Base-by-base conservation (phyloP, 2,329 filamentous ascomycete genomes). In the Colletotrichum salicis region DNA sequence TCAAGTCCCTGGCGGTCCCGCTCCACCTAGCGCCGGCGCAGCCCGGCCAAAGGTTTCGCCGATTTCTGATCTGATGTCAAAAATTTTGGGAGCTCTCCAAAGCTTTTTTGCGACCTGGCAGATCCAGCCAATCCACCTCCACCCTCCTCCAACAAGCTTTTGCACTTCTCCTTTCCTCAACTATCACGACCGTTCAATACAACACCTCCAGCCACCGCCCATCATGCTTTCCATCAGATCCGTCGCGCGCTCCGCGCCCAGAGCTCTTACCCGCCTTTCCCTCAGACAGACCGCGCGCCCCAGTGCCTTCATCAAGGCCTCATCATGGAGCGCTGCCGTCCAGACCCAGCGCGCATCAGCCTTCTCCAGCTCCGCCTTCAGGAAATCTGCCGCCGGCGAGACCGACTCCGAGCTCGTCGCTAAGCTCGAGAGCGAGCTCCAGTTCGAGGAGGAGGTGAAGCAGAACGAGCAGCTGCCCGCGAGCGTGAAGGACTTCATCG, bases 401-500 rank as follows among this genome's bases (percentile, higher is more conserved):
- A 89, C 89, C 74, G 94, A 97, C 79, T 87, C 92, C 75, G 94
- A 98, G 84, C 91, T 99, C 65, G 89, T 91, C 52, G 90, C 91
- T 71, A 98, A 98, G 89, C 90, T 99, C 61, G 90, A 94, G 75
- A 92, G 90, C 79, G 95, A 97, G 86, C 87, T 97, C 76, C 85
- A 91, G 81, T 91, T 97, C 79, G 96, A 98, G 88, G 90, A 91
- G 78, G 92, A 95, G 79, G 91, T 95, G 83, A 92, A 92, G 83
- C 88, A 92, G 75, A 87, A 89, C 73, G 90, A 94, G 78, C 89
- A 93, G 75, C 84, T 93, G 75, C 92, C 94, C 52, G 88, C 91
- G 74, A 93, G 92, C 81, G 89, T 98, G 82, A 92, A 94, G 84
- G 94, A 96, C 81, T 98, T 97, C 84, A 84, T 98, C 59, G 91